Evolutionary conservation across 257 asterid genomes (phyloP).

Genomic region (Hygrophila difformis): DNA sequence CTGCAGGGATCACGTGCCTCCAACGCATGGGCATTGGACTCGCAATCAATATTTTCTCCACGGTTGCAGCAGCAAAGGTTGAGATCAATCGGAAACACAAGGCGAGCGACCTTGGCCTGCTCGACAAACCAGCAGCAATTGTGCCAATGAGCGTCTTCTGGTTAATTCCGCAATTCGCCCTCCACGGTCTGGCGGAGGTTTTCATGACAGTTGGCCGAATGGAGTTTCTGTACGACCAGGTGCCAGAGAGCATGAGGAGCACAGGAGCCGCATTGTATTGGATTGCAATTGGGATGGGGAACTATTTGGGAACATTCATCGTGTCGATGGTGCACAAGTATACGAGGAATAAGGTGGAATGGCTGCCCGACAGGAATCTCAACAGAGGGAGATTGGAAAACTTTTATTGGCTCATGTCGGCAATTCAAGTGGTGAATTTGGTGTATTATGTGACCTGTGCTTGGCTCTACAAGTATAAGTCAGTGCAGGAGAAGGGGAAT

Average conservation of each 20-base stretch:
- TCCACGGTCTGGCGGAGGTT: slow-evolving; percentile 65
- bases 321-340: slow-evolving; percentile 50
- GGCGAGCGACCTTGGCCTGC: slow-evolving; percentile 35
- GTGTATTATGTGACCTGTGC: slow-evolving; percentile 55
- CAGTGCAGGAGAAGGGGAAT: slow-evolving; percentile 28
- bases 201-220: slow-evolving; percentile 62
- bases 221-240: slow-evolving; percentile 71
- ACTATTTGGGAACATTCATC: slow-evolving; percentile 43
- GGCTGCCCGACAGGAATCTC: slow-evolving; percentile 72
- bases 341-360: slow-evolving; percentile 34
- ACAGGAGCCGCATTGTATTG: slow-evolving; percentile 64
- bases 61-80: slow-evolving; percentile 38
- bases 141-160: slow-evolving; percentile 70
- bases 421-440: slow-evolving; percentile 46
- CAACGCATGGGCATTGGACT: slow-evolving; percentile 80
- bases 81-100: slow-evolving; percentile 58
- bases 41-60: slow-evolving; percentile 39
- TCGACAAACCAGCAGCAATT: slow-evolving; percentile 39
- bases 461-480: slow-evolving; percentile 42
- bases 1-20: slow-evolving; percentile 53
- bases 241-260: slow-evolving; percentile 87
- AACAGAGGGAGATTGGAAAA: slow-evolving; percentile 58
- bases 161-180: slow-evolving; percentile 61
- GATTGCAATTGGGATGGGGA: slow-evolving; percentile 49
- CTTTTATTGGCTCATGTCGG: slow-evolving; percentile 58